phyloP scores from a whole-genome alignment of 1,139 yeast species.

The Sugiyamaella pinicola region DNA sequence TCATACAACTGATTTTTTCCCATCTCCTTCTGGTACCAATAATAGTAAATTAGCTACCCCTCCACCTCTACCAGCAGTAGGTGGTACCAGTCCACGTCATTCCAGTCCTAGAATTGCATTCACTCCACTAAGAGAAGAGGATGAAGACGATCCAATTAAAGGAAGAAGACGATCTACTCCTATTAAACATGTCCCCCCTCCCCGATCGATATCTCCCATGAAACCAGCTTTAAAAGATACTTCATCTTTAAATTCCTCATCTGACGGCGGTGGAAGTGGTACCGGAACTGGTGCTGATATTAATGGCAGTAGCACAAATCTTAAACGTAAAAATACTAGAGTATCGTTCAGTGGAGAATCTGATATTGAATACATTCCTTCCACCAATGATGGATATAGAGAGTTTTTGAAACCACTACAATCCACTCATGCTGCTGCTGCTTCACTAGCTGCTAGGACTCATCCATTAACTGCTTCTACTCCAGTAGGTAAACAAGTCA shows the following conservation, averaged over 20 bases:
- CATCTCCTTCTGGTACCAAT: slow-evolving; percentile 16
- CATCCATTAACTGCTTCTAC: slow-evolving; percentile 17
- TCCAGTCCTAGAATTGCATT: slow-evolving; percentile 14
- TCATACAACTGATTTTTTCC: slow-evolving; percentile 16
- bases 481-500: slow-evolving; percentile 1
- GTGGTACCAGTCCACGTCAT: slow-evolving; percentile 2
- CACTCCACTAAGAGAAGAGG: slow-evolving; percentile 10
- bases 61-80: slow-evolving; percentile 9
- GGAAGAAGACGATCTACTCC: slow-evolving; percentile 7
- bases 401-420: slow-evolving; percentile 19
- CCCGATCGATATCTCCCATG: slow-evolving; percentile 38
- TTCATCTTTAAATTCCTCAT: slow-evolving; percentile 28
- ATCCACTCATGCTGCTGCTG: slow-evolving; percentile 19
- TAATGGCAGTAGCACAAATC: slow-evolving; percentile 3
- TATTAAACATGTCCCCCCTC: slow-evolving; percentile 33
- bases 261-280: slow-evolving; percentile 19
- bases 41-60: slow-evolving; percentile 5
- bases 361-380: slow-evolving; percentile 19
- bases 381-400: slow-evolving; percentile 8
- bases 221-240: slow-evolving; percentile 39
- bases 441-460: slow-evolving; percentile 21
- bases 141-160: slow-evolving; percentile 1
- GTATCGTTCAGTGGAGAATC: slow-evolving; percentile 26
- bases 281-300: slow-evolving; percentile 2
- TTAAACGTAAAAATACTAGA: slow-evolving; percentile 22